Conservation (phyloP, 2,329 filamentous ascomycete genomes). For the Apiospora aurea region DNA sequence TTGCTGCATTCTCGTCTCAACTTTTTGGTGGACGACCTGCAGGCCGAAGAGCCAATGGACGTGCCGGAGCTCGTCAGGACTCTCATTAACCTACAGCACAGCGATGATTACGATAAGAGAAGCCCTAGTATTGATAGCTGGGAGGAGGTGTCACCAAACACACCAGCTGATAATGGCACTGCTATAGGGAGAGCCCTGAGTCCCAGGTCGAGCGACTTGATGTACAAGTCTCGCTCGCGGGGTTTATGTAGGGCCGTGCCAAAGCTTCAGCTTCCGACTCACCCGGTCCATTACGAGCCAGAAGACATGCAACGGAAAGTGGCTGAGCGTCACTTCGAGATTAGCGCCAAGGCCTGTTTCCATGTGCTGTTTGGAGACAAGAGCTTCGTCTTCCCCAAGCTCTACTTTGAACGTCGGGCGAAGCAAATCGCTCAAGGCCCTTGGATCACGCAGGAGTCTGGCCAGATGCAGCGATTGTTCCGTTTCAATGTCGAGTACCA, state of each 20-base stretch:
- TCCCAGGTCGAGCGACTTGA: conserved; percentile 44
- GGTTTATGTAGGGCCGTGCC: conserved; percentile 52
- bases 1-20: conserved; percentile 86
- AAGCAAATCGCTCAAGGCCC: conserved; percentile 85
- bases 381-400: conserved; percentile 89
- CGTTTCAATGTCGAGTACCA: conserved; percentile 76
- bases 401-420: conserved; percentile 84
- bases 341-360: conserved; percentile 93
- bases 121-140: conserved; percentile 87
- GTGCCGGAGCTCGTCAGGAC: conserved; percentile 74
- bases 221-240: conserved; percentile 45
- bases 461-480: conserved; percentile 79
- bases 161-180: conserved; percentile 66
- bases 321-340: conserved; percentile 83
- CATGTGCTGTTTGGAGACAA: conserved; percentile 97
- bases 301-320: conserved; percentile 79
- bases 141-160: conserved; percentile 77
- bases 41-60: conserved; percentile 72
- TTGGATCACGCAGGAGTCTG: conserved; percentile 76
- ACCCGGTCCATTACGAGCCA: conserved; percentile 84
- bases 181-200: conserved; percentile 47
- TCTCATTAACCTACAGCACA: conserved; percentile 77
- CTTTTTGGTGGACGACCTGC: conserved; percentile 81
- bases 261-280: conserved; percentile 82
- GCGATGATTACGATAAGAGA: conserved; percentile 60